Percentiles rank a stretch among this genome's conserved stretches.
These are phyloP conservation scores for Pythium utonaiense DNA, from an alignment of 352 stramenopile species.

Conservation along the genomic window DNA sequence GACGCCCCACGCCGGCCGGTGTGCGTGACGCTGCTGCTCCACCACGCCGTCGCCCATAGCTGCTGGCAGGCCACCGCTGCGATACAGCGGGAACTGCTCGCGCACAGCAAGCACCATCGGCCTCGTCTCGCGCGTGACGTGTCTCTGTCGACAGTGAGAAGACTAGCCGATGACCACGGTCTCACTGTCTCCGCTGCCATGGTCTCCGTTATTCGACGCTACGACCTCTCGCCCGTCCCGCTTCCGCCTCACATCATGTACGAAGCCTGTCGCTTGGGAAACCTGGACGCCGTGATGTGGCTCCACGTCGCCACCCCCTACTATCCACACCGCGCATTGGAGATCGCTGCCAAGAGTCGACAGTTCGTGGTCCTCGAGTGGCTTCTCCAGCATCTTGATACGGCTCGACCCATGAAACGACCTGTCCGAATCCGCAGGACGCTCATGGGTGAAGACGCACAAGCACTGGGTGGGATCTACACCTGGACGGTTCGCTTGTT, in stretches of 20 bases:
- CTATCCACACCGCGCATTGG: slow-evolving; percentile 8
- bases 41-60: slow-evolving; percentile 6
- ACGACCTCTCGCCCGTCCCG: neutral
- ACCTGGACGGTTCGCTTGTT: slow-evolving; percentile 8
- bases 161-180: neutral
- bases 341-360: slow-evolving; percentile 1
- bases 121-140: neutral
- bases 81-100: slow-evolving; percentile 7
- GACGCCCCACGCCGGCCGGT: slow-evolving; percentile 2
- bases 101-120: neutral
- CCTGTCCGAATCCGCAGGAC: slow-evolving; percentile 5
- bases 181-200: neutral
- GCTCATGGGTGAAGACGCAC: slow-evolving; percentile 1
- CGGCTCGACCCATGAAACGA: neutral
- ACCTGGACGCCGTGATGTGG: slow-evolving; percentile 10
- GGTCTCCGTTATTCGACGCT: slow-evolving; percentile 3
- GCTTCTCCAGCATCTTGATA: slow-evolving; percentile 3
- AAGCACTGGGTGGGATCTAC: slow-evolving; percentile 4
- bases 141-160: neutral
- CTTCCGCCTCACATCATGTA: slow-evolving; percentile 12
- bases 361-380: slow-evolving; percentile 6
- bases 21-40: neutral
- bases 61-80: slow-evolving; percentile 10
- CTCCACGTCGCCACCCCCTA: slow-evolving; percentile 9
- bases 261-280: slow-evolving; percentile 4